Conservation (phyloP, 2,329 filamentous ascomycete species). For the Colletotrichum sp. region DNA sequence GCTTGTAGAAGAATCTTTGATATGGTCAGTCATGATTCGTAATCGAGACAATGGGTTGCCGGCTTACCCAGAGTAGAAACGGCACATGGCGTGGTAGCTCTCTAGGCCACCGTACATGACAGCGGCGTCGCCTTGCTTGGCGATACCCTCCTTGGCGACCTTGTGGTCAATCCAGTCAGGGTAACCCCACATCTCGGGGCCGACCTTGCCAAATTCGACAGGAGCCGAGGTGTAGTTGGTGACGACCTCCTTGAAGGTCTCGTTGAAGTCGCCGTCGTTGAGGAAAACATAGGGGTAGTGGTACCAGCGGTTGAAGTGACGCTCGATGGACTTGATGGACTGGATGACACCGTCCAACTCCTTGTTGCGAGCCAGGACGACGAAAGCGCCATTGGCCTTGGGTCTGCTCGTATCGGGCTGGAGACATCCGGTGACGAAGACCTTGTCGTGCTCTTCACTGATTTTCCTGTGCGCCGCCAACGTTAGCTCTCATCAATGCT, state of each 20-base stretch:
- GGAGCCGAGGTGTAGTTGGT: conserved; percentile 85
- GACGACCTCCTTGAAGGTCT: conserved; percentile 88
- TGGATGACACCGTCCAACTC: conserved; percentile 95
- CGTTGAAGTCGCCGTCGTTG: conserved; percentile 97
- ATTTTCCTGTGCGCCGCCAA: conserved; percentile 72
- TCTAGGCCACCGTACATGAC: conserved; percentile 99
- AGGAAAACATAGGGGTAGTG: conserved; percentile 98
- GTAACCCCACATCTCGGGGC: conserved; percentile 91
- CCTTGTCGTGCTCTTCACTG: conserved; percentile 95
- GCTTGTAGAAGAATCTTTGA: conserved; percentile 90
- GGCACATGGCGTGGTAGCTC: conserved; percentile 98
- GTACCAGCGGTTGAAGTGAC: conserved; percentile 99
- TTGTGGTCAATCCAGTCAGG: conserved; percentile 96
- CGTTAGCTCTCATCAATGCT: background rate
- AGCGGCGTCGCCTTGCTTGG: conserved; percentile 93
- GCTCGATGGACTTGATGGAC: conserved; percentile 96
- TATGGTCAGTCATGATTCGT: conserved; percentile 24
- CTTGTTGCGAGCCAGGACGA: conserved; percentile 94
- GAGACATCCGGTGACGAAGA: conserved; percentile 90
- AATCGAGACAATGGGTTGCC: background rate
- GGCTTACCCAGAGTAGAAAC: conserved; percentile 92
- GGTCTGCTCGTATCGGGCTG: conserved; percentile 79
- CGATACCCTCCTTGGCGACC: conserved; percentile 93
- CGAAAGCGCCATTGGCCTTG: conserved; percentile 92
- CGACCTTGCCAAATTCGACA: conserved; percentile 95